phyloP scores from a whole-genome alignment of 2,329 filamentous ascomycete species.

The Celoporthe dispersa region DNA sequence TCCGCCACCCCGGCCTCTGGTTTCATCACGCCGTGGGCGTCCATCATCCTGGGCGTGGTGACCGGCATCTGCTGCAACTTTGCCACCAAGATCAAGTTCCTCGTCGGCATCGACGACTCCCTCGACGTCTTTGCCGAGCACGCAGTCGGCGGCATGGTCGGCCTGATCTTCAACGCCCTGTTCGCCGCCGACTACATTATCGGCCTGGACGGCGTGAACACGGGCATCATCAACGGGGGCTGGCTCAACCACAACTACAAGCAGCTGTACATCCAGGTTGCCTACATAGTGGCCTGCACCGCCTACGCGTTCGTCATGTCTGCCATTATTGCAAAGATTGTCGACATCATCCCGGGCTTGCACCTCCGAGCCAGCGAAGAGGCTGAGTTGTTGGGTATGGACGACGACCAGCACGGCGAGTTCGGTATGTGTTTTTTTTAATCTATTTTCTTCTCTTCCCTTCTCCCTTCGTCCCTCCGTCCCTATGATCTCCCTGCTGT shows the following conservation, averaged over 20 bases:
- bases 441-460: no score
- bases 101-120: conserved; percentile 69
- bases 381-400: conserved; percentile 85
- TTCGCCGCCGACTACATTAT: conserved; percentile 74
- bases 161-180: conserved; percentile 73
- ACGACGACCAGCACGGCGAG: conserved; percentile 87
- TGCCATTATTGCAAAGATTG: conserved; percentile 72
- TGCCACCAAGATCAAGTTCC: conserved; percentile 67
- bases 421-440: conserved; percentile 53
- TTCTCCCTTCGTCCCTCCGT: no score
- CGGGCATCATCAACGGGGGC: conserved; percentile 63
- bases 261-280: conserved; percentile 79
- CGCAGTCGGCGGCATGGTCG: conserved; percentile 70
- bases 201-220: conserved; percentile 78
- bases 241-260: conserved; percentile 77
- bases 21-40: conserved; percentile 70
- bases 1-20: conserved; percentile 72
- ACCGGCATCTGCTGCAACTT: conserved; percentile 72
- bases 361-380: conserved; percentile 80
- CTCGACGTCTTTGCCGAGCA: conserved; percentile 76
- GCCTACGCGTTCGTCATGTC: conserved; percentile 76
- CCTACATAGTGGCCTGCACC: conserved; percentile 70
- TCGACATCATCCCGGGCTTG: conserved; percentile 77
- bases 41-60: conserved; percentile 67
- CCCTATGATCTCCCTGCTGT: accelerated